These are phyloP conservation scores for Pichia occidentalis DNA, from an alignment of 805 yeast genomes.

Conservation along the genomic window DNA sequence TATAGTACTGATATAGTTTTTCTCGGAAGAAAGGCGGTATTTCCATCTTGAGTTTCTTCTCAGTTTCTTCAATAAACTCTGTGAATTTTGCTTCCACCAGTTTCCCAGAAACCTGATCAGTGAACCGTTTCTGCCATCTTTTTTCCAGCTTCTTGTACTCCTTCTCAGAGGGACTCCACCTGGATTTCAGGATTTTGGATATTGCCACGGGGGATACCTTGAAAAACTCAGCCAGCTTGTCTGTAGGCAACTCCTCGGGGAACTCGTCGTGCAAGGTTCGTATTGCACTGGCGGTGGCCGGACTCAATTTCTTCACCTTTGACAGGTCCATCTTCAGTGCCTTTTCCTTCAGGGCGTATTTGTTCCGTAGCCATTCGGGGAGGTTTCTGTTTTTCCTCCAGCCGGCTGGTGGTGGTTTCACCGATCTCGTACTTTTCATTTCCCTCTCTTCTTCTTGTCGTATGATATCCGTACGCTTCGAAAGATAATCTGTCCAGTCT, in stretches of 20 bases:
- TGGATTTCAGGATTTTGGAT: slow-evolving; percentile 68
- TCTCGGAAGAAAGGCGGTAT: slow-evolving; percentile 27
- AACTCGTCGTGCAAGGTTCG: slow-evolving; percentile 45
- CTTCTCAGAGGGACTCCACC: slow-evolving; percentile 62
- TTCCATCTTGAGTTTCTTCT: slow-evolving; percentile 24
- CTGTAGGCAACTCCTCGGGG: slow-evolving; percentile 54
- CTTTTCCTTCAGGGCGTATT: slow-evolving; percentile 55
- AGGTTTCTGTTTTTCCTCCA: slow-evolving; percentile 38
- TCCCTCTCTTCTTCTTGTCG: slow-evolving; percentile 13
- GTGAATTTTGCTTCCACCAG: slow-evolving; percentile 22
- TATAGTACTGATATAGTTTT: slow-evolving; percentile 20
- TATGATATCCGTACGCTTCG: slow-evolving; percentile 17
- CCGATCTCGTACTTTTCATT: slow-evolving; percentile 12
- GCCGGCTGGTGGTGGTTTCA: slow-evolving; percentile 35
- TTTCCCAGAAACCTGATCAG: slow-evolving; percentile 21
- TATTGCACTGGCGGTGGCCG: slow-evolving; percentile 63
- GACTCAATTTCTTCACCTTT: slow-evolving; percentile 59
- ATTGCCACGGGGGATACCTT: slow-evolving; percentile 76
- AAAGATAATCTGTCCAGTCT: slow-evolving; percentile 23
- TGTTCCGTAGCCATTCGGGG: slow-evolving; percentile 71
- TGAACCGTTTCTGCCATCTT: slow-evolving; percentile 51
- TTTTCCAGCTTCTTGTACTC: slow-evolving; percentile 40
- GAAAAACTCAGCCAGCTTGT: slow-evolving; percentile 57
- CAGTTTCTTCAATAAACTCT: slow-evolving; percentile 26
- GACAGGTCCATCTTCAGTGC: slow-evolving; percentile 55